These are phyloP conservation scores for Psilocybe cubensis DNA, from an alignment of 768 basidiomycete species.

Conservation along the genomic window DNA sequence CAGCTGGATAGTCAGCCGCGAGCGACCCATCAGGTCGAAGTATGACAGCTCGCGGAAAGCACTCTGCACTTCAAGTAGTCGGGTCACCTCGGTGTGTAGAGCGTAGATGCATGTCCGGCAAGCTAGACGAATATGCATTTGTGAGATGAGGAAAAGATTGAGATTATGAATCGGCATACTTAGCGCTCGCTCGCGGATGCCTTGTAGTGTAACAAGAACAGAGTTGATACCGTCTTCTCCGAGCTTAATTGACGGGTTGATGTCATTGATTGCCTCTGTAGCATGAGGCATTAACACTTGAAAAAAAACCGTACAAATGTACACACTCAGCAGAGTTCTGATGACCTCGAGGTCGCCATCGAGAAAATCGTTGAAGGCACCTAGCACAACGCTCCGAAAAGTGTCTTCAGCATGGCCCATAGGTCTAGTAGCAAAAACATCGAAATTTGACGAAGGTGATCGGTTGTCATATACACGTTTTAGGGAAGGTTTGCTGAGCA, in stretches of 20 bases:
- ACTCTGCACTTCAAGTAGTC: slow-evolving; percentile 82
- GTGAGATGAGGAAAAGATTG: neutral
- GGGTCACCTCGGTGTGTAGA: slow-evolving; percentile 71
- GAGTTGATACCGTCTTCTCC: slow-evolving; percentile 81
- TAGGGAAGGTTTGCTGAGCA: slow-evolving; percentile 74
- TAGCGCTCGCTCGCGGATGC: slow-evolving; percentile 74
- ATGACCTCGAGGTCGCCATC: slow-evolving; percentile 90
- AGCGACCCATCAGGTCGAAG: slow-evolving; percentile 76
- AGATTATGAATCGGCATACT: slow-evolving; percentile 49
- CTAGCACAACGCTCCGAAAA: slow-evolving; percentile 70
- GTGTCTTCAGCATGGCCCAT: slow-evolving; percentile 76
- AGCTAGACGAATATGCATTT: slow-evolving; percentile 43
- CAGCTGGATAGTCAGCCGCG: slow-evolving; percentile 75
- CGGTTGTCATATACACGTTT: slow-evolving; percentile 71
- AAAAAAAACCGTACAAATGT: neutral
- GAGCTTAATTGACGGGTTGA: slow-evolving; percentile 77
- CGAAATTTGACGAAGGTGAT: slow-evolving; percentile 47
- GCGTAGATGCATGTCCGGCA: slow-evolving; percentile 79
- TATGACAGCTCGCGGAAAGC: slow-evolving; percentile 77
- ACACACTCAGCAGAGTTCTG: slow-evolving; percentile 71
- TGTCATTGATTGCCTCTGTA: slow-evolving; percentile 74
- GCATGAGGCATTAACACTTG: neutral
- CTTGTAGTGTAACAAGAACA: slow-evolving; percentile 69
- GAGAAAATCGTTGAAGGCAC: slow-evolving; percentile 80
- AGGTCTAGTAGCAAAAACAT: slow-evolving; percentile 58